Conservation (phyloP, 2,329 filamentous ascomycete genomes). For the Trichoderma citrinoviride region DNA sequence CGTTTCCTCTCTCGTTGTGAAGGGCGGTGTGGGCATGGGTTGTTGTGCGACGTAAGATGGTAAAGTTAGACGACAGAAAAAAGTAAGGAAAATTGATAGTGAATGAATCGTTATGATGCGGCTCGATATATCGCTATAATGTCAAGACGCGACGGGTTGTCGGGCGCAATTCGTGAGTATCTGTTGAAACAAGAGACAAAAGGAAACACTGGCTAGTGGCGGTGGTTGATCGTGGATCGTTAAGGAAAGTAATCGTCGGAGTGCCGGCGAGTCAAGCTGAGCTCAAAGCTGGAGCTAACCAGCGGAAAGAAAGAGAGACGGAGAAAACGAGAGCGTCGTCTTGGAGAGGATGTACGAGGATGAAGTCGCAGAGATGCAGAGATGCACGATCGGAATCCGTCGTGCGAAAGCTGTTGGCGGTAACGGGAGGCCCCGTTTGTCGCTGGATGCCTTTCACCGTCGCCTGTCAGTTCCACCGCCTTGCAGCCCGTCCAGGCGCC, state of each 20-base stretch:
- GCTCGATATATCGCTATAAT: neutral
- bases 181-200: slow-evolving; percentile 11
- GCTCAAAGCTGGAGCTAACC: slow-evolving; percentile 12
- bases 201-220: neutral
- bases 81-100: neutral
- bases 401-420: neutral
- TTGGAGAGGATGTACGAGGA: neutral
- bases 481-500: neutral
- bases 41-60: neutral
- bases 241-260: slow-evolving; percentile 19
- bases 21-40: slow-evolving; percentile 17
- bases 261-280: slow-evolving; percentile 14
- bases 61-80: neutral
- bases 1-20: slow-evolving; percentile 14
- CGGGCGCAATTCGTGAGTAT: slow-evolving; percentile 5
- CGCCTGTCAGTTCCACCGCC: slow-evolving; percentile 6
- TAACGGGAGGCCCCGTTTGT: neutral
- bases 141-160: neutral
- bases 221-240: slow-evolving; percentile 13
- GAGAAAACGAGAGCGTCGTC: slow-evolving; percentile 5
- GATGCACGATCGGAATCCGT: slow-evolving; percentile 1
- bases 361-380: neutral
- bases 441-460: slow-evolving; percentile 4
- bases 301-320: slow-evolving; percentile 9
- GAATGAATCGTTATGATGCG: slow-evolving; percentile 12